These are phyloP conservation scores for Clarireedia monteithiana DNA, from an alignment of 2,329 filamentous ascomycete genomes.

Conservation along the genomic window DNA sequence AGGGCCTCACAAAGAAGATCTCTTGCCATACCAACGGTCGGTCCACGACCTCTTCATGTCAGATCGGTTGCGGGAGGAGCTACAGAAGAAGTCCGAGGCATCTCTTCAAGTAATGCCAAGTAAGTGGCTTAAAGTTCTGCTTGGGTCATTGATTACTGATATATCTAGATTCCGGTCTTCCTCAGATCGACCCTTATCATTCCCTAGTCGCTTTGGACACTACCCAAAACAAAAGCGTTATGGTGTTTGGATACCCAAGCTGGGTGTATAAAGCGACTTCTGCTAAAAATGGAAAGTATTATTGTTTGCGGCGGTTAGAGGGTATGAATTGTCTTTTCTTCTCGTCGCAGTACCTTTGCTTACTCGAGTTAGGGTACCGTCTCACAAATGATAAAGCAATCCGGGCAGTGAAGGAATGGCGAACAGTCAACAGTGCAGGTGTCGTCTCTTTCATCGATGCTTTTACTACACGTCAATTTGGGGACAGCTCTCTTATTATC, in stretches of 20 bases:
- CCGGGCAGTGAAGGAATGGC: constrained; percentile 80
- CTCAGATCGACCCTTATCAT: constrained; percentile 71
- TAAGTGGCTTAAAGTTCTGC: constrained; percentile 32
- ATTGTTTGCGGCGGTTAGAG: constrained; percentile 79
- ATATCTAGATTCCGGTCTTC: constrained; percentile 38
- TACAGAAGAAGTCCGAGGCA: constrained; percentile 83
- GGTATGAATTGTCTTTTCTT: constrained; percentile 35
- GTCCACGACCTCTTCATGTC: constrained; percentile 89
- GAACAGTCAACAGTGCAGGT: constrained; percentile 70
- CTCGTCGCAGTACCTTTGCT: not conserved
- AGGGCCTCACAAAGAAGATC: constrained; percentile 72
- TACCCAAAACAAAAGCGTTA: constrained; percentile 67
- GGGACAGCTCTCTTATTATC: constrained; percentile 89
- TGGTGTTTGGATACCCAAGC: constrained; percentile 78
- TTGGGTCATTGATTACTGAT: constrained; percentile 11
- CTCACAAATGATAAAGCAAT: constrained; percentile 87
- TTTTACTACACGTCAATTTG: constrained; percentile 88
- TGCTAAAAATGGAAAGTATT: constrained; percentile 80
- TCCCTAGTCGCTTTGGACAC: constrained; percentile 86
- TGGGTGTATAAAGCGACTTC: constrained; percentile 96
- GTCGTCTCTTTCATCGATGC: constrained; percentile 85
- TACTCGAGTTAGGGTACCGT: constrained; percentile 55
- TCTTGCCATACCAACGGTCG: constrained; percentile 77
- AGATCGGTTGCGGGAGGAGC: constrained; percentile 76
- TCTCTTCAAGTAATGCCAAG: constrained; percentile 77